Evolutionary conservation across 768 basidiomycete species (phyloP).

Genomic region (Kwoniella pini): DNA sequence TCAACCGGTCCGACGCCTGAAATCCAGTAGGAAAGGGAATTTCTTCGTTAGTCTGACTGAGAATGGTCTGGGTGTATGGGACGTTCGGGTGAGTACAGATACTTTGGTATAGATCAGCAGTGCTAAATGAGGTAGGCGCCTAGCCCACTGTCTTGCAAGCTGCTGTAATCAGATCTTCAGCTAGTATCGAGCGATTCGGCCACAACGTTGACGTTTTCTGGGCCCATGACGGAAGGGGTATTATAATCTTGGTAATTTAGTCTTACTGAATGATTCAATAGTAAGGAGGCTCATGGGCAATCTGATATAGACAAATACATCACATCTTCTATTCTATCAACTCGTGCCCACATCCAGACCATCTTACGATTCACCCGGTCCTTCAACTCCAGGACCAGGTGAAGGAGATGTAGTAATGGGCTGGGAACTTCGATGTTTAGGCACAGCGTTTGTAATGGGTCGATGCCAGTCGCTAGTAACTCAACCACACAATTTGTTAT

Average conservation of each 20-base stretch:
- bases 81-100: conserved; percentile 42
- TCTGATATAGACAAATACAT: conserved; percentile 67
- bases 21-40: conserved; percentile 40
- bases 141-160: conserved; percentile 59
- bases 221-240: conserved; percentile 76
- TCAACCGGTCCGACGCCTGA: conserved; percentile 21
- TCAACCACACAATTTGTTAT: conserved; percentile 34
- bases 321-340: conserved; percentile 72
- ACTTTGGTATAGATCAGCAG: too few species aligned
- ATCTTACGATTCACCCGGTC: conserved; percentile 30
- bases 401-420: conserved; percentile 44
- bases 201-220: conserved; percentile 72
- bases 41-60: conserved; percentile 39
- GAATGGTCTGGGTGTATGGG: conserved; percentile 40
- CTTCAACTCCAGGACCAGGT: conserved; percentile 41
- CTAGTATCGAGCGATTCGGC: conserved; percentile 80
- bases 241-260: conserved; percentile 85
- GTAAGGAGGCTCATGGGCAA: too few species aligned
- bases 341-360: conserved; percentile 61
- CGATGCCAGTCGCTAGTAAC: conserved; percentile 27
- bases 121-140: too few species aligned
- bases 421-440: conserved; percentile 24
- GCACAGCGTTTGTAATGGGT: conserved; percentile 45
- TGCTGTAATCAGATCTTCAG: conserved; percentile 71
- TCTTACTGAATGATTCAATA: too few species aligned